These are phyloP conservation scores for Xylaria sp. DNA, from an alignment of 2,329 filamentous ascomycete genomes.

Conservation along the genomic window DNA sequence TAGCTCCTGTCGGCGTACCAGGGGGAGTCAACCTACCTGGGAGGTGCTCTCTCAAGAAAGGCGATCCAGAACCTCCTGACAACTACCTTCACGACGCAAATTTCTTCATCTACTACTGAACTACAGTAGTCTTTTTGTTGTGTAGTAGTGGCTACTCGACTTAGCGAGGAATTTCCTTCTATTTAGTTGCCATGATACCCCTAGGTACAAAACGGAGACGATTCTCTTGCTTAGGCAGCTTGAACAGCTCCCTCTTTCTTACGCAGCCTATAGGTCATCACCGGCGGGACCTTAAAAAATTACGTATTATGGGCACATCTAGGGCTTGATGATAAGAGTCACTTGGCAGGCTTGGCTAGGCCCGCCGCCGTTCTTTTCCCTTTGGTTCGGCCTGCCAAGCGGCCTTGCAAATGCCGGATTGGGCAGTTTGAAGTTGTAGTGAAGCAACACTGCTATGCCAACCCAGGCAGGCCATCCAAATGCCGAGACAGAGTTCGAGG, in stretches of 20 bases:
- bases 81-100: not conserved
- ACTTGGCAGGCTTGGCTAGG: conserved; percentile 34
- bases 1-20: not conserved
- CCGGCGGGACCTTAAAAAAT: not conserved
- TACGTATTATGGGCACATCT: not conserved
- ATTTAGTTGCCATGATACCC: not conserved
- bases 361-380: not conserved
- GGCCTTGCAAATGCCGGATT: conserved; percentile 21
- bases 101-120: not conserved
- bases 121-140: not conserved
- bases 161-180: not conserved
- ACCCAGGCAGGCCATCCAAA: conserved; percentile 33
- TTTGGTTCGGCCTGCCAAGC: conserved; percentile 20
- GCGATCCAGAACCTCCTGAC: not conserved
- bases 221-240: not conserved
- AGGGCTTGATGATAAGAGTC: conserved; percentile 31
- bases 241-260: not conserved
- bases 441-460: conserved; percentile 30
- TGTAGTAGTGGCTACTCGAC: not conserved
- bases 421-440: conserved; percentile 21
- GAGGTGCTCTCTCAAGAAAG: not conserved
- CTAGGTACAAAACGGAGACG: not conserved
- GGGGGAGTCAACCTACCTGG: conserved; percentile 12
- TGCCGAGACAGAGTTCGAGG: conserved; percentile 21
- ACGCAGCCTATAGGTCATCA: not conserved